Base-by-base conservation (phyloP, 2,329 filamentous ascomycete species). In the Boeremia lycopersici region DNA sequence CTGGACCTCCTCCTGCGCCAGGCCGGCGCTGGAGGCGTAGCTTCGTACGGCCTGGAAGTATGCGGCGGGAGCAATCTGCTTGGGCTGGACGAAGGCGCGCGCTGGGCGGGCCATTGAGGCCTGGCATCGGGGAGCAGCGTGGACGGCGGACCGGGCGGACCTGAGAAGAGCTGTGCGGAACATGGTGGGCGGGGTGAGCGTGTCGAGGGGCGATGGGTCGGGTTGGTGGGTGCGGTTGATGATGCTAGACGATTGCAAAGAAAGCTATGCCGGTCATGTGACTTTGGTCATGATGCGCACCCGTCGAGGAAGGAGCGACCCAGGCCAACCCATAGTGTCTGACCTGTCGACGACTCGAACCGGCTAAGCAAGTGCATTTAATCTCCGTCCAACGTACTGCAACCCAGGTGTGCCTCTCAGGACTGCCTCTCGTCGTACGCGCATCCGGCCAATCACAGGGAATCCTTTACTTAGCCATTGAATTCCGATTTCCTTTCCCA, bases 141-240 rank as follows among this genome's bases (percentile, higher is more conserved):
- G 75, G 46, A 73, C 72, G 53, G 77, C 74, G 60, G 74, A 78
- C 74, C 86, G 82, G 77, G 89, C 86, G 73, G 90, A 89, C 80
- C 89, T 89, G 81, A 93, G 82, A 77, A 95, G 79, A 75, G 90
- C 88, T 78, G 90, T 87, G 81, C 93, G 90, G 84, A 97, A 92
- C 93, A 98, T 98, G 64, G 71, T 86, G 80, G 69, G 61, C 43
- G 63, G 51, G 57, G 62, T 53, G 53, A 48, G 57, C 44, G 45
- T 48, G 60, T 59, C 44, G 57, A 60, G 52, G 63, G 54, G 60
- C 53, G 61, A 56, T 62, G 59, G 46, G 62, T 60, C 61, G 59
- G 62, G 41, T 50, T 38, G 43, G 48, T 51, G 38, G 53, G 48
- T 17, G 53, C 15, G 13, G 42, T 40, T 62, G 61, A 63, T 62